These are phyloP conservation scores for Citeromyces siamensis DNA, from an alignment of 1,139 yeast genomes.

Conservation along the genomic window DNA sequence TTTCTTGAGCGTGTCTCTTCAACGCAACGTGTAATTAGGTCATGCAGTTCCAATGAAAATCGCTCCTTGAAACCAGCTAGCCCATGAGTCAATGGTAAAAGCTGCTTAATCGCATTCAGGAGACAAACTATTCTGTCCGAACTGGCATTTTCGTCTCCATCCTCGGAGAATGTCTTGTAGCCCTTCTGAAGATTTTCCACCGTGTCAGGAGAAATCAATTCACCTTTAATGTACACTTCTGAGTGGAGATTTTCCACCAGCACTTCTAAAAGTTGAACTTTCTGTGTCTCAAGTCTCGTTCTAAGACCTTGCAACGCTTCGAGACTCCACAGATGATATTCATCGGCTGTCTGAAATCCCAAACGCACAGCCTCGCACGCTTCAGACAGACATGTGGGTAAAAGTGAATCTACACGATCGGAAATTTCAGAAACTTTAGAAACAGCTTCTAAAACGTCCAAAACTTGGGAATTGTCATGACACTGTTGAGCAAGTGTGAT, in stretches of 20 bases:
- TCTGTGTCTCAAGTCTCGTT: constrained; percentile 49
- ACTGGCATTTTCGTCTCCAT: constrained; percentile 1
- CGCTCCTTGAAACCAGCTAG: neutral
- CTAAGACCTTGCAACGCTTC: constrained; percentile 48
- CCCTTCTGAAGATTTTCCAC: constrained; percentile 20
- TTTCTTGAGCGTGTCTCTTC: constrained; percentile 50
- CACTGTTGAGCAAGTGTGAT: constrained; percentile 56
- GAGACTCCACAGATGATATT: constrained; percentile 48
- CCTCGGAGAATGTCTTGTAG: constrained; percentile 3
- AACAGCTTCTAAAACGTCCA: constrained; percentile 61
- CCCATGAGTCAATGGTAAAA: neutral
- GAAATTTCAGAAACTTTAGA: constrained; percentile 51
- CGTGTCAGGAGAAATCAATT: constrained; percentile 10
- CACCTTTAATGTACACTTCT: constrained; percentile 27
- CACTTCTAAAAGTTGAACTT: constrained; percentile 54
- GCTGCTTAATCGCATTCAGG: neutral
- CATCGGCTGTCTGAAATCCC: constrained; percentile 38
- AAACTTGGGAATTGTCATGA: constrained; percentile 50
- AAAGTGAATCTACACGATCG: constrained; percentile 52
- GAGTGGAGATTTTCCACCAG: constrained; percentile 67
- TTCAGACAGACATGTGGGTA: constrained; percentile 53
- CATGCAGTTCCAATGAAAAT: constrained; percentile 27
- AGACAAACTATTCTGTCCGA: neutral
- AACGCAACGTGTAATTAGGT: constrained; percentile 45
- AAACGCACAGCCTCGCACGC: constrained; percentile 53